A percentile compares a stretch with the other conserved stretches of the same genome.
Evolutionary conservation across 225 moss, liverwort and hornwort species (phyloP).

Genomic region (Ulota crispa): DNA sequence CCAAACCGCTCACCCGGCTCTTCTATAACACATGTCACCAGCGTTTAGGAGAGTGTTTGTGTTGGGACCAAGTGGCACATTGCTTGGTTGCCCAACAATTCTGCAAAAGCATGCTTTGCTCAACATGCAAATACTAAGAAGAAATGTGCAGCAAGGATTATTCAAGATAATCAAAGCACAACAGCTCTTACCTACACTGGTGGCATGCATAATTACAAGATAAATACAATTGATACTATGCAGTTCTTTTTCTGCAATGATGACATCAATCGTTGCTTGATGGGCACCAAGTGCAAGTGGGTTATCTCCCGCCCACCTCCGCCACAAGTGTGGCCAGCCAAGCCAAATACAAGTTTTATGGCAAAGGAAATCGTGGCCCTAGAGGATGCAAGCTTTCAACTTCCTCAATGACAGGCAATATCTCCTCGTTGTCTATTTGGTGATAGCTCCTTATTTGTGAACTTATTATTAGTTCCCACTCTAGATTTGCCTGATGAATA

Average conservation of each 20-base stretch:
- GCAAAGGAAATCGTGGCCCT: fast-evolving
- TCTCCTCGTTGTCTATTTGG: not conserved
- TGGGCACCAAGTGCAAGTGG: not conserved
- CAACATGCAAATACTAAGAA: no score
- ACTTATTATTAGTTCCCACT: no score
- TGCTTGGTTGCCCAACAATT: no score
- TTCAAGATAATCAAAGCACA: not conserved
- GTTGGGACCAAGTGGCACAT: no score
- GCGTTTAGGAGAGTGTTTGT: no score
- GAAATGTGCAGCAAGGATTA: not conserved
- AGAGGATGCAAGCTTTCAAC: not conserved
- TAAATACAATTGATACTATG: not conserved
- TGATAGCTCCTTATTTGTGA: not conserved
- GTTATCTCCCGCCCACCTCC: no score
- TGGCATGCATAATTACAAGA: not conserved
- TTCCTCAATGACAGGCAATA: not conserved
- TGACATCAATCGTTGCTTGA: not conserved
- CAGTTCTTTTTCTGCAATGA: not conserved
- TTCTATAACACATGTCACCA: no score
- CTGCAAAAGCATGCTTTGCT: no score
- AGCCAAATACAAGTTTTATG: no score
- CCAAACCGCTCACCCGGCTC: no score
- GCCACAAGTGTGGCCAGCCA: no score
- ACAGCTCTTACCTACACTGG: not conserved
- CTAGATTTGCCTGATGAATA: not conserved